Conservation (phyloP, 176 grass and related monocot species). For the Carex parvula region DNA sequence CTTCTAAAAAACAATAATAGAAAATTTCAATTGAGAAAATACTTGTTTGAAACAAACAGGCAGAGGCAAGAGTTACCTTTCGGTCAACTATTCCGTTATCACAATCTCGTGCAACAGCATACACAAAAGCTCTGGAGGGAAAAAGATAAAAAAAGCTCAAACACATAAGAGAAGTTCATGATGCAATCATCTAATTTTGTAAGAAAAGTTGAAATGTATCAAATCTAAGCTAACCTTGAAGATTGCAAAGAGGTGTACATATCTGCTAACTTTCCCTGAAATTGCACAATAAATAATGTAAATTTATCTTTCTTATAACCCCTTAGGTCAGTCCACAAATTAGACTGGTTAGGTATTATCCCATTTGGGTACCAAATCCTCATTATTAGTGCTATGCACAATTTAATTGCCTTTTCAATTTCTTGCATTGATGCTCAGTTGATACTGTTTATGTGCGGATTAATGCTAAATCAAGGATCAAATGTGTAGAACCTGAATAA, state of each 20-base stretch:
- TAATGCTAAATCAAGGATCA: background rate
- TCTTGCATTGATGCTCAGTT: background rate
- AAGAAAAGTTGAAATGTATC: background rate
- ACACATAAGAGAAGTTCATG: background rate
- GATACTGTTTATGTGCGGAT: background rate
- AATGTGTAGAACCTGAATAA: conserved; percentile 66
- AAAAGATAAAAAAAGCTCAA: conserved; percentile 17
- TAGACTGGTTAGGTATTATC: background rate
- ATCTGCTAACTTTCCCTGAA: conserved; percentile 87
- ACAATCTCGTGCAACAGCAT: conserved; percentile 88
- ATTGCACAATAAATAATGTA: conserved; percentile 22
- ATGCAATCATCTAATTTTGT: background rate
- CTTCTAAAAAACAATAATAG: conserved; percentile 11
- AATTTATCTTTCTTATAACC: conserved; percentile 6
- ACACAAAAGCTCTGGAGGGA: conserved; percentile 77
- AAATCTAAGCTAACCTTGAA: conserved; percentile 57
- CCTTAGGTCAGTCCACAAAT: background rate
- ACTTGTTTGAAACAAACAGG: background rate
- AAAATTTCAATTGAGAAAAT: background rate
- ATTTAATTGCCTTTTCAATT: background rate
- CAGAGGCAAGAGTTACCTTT: conserved; percentile 48
- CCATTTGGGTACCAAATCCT: background rate
- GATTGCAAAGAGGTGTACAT: conserved; percentile 98
- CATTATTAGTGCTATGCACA: background rate
- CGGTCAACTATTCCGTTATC: conserved; percentile 82